Evolutionary conservation across 805 yeast genomes (phyloP).

Genomic region (Sugiyamaella smithiae): DNA sequence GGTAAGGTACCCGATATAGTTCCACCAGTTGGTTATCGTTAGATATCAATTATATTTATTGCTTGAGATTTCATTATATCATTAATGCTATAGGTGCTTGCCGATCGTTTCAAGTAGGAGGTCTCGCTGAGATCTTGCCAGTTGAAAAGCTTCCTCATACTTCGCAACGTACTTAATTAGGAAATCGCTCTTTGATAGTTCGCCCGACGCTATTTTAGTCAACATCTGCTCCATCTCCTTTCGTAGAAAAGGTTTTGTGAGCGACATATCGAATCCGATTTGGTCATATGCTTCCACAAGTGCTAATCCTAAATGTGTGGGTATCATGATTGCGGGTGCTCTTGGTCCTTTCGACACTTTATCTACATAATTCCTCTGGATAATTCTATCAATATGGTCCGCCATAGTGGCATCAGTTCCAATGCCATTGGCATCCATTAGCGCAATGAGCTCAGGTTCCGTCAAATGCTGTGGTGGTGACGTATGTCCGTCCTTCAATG

Average conservation of each 20-base stretch:
- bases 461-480: slow-evolving; percentile 80
- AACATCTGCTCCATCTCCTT: slow-evolving; percentile 69
- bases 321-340: slow-evolving; percentile 46
- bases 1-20: slow-evolving; percentile 34
- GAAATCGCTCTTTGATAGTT: slow-evolving; percentile 50
- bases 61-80: too few species aligned
- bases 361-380: slow-evolving; percentile 55
- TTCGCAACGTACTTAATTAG: slow-evolving; percentile 50
- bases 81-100: too few species aligned
- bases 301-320: slow-evolving; percentile 81
- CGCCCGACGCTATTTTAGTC: slow-evolving; percentile 66
- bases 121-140: slow-evolving; percentile 43
- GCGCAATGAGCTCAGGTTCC: slow-evolving; percentile 83
- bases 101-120: slow-evolving; percentile 38
- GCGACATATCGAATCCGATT: slow-evolving; percentile 68
- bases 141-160: slow-evolving; percentile 60
- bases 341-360: slow-evolving; percentile 8
- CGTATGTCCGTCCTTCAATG: slow-evolving; percentile 71
- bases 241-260: slow-evolving; percentile 87
- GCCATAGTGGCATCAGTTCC: slow-evolving; percentile 99
- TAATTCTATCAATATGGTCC: slow-evolving; percentile 86
- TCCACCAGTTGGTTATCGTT: slow-evolving; percentile 33
- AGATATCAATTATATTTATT: background rate
- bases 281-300: slow-evolving; percentile 84
- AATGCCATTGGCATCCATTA: slow-evolving; percentile 96